phyloP scores from a whole-genome alignment of 2,329 filamentous ascomycete genomes.

The Trematosphaeria pertusa region DNA sequence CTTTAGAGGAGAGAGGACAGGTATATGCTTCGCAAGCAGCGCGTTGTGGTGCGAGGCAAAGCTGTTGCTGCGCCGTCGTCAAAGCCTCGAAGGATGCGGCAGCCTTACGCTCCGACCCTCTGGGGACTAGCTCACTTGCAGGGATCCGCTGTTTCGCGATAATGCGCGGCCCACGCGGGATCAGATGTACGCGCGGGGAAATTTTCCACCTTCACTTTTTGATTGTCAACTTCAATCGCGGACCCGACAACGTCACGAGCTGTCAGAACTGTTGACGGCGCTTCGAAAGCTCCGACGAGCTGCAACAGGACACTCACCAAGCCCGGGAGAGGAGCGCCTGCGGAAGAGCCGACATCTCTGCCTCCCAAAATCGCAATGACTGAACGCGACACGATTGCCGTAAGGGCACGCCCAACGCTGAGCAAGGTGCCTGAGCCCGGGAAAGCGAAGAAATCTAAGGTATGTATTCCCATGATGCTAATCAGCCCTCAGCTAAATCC shows the following conservation, averaged over 20 bases:
- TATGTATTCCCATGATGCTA: neutral
- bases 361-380: neutral
- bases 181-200: slow-evolving; percentile 2
- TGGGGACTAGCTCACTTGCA: neutral
- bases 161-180: slow-evolving; percentile 1
- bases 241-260: no score
- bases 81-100: neutral
- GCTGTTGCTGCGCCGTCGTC: neutral
- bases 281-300: no score
- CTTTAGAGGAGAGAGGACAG: no score
- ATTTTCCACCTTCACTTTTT: no score
- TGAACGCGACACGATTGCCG: neutral
- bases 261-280: no score
- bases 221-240: neutral
- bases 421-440: no score
- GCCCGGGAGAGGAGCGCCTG: no score
- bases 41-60: no score
- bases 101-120: slow-evolving; percentile 1
- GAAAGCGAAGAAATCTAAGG: slow-evolving; percentile 16
- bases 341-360: no score
- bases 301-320: no score
- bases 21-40: no score
- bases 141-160: neutral
- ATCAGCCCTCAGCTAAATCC: neutral
- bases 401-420: no score